phyloP scores from a whole-genome alignment of 2,329 filamentous ascomycete genomes.

The Truncatella angustata region DNA sequence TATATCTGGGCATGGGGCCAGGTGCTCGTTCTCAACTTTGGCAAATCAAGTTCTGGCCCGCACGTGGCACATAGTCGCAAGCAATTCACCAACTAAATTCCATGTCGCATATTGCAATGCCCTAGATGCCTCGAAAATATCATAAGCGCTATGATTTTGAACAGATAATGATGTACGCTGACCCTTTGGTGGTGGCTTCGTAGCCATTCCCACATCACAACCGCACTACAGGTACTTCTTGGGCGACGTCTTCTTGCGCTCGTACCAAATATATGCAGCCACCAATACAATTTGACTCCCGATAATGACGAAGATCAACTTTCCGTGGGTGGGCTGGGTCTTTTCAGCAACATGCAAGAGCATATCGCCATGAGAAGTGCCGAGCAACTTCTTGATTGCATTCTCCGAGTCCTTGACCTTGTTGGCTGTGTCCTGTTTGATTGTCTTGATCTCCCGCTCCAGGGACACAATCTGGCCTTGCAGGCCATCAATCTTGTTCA shows the following conservation, averaged over 20 bases:
- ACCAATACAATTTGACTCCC: conserved; percentile 71
- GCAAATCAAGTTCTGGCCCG: too few species aligned
- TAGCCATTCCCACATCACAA: too few species aligned
- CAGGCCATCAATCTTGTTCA: conserved; percentile 43
- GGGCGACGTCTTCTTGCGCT: conserved; percentile 73
- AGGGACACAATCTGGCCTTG: conserved; percentile 49
- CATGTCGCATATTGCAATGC: not conserved
- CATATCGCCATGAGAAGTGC: conserved; percentile 48
- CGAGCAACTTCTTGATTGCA: conserved; percentile 51
- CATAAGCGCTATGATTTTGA: not conserved
- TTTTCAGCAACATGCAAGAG: conserved; percentile 45
- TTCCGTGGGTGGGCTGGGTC: conserved; percentile 47
- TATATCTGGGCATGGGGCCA: too few species aligned
- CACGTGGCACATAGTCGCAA: not conserved
- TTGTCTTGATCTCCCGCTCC: conserved; percentile 56
- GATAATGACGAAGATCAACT: conserved; percentile 67
- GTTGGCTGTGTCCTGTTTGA: conserved; percentile 53
- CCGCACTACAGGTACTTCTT: conserved; percentile 95
- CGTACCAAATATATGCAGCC: conserved; percentile 72
- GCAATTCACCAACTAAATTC: too few species aligned
- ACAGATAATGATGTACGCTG: not conserved
- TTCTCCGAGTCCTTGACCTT: conserved; percentile 51
- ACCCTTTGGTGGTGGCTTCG: too few species aligned
- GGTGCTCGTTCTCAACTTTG: too few species aligned
- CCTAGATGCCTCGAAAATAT: conserved; percentile 1